phyloP scores from a whole-genome alignment of 768 basidiomycete genomes.

The Galerina sulciceps region DNA sequence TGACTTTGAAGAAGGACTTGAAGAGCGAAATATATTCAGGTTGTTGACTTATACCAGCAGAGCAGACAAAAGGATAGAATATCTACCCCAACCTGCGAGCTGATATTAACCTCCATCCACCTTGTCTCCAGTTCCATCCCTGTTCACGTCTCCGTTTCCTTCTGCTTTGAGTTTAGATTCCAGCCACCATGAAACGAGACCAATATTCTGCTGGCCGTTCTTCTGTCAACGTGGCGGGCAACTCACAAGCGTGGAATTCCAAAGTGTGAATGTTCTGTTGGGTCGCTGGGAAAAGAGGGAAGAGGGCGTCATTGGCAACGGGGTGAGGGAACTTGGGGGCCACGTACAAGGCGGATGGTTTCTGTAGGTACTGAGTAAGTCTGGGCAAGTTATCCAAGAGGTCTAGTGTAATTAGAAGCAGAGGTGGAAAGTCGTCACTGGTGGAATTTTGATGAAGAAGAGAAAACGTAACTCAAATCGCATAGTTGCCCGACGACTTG shows the following conservation, averaged over 20 bases:
- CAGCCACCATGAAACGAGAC: slow-evolving; percentile 79
- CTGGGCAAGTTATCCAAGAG: slow-evolving; percentile 97
- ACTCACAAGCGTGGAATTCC: slow-evolving; percentile 73
- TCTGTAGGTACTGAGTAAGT: slow-evolving; percentile 77
- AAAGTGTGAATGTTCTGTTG: slow-evolving; percentile 83
- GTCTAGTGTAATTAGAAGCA: slow-evolving; percentile 70
- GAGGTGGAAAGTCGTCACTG: background rate
- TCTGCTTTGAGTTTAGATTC: slow-evolving; percentile 42
- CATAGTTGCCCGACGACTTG: slow-evolving; percentile 83
- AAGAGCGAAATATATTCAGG: no score
- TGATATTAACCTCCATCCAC: slow-evolving; percentile 44
- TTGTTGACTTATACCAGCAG: no score
- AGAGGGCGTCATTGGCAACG: background rate
- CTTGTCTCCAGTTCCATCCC: slow-evolving; percentile 48
- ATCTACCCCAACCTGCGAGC: background rate
- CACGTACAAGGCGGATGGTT: slow-evolving; percentile 78
- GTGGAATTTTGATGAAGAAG: background rate
- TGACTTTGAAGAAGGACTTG: no score
- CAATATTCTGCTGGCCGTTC: slow-evolving; percentile 85
- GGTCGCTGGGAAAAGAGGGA: slow-evolving; percentile 53
- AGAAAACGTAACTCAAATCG: slow-evolving; percentile 75
- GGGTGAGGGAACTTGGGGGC: background rate
- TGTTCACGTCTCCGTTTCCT: slow-evolving; percentile 20
- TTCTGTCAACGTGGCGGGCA: slow-evolving; percentile 68
- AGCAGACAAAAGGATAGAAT: no score